These are phyloP conservation scores for Telfairia occidentalis DNA, from an alignment of 331 rosid species.

Conservation along the genomic window DNA sequence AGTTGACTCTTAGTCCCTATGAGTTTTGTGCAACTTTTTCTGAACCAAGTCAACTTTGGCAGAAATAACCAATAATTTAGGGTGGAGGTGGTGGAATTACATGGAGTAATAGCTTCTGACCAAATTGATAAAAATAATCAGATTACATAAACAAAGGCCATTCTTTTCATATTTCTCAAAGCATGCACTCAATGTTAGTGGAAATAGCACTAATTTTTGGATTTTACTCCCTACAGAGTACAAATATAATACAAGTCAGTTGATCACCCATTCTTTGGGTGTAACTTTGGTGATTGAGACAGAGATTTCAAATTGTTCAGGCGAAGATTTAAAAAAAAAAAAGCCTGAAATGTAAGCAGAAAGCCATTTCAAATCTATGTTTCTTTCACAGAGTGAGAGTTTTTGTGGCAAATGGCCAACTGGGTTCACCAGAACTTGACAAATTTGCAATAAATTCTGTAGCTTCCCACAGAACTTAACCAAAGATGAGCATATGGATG, in stretches of 20 bases:
- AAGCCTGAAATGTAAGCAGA: neutral
- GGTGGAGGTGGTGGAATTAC: neutral
- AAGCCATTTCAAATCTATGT: neutral
- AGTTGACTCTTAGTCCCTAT: slow-evolving; percentile 27
- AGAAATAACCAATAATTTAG: neutral
- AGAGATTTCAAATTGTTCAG: neutral
- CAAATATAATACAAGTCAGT: neutral
- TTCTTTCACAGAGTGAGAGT: neutral
- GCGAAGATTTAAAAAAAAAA: neutral
- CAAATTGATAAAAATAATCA: neutral
- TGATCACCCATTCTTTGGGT: neutral
- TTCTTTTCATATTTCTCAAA: slow-evolving; percentile 1
- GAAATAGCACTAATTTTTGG: slow-evolving; percentile 5
- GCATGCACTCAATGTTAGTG: neutral
- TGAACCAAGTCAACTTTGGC: slow-evolving; percentile 19
- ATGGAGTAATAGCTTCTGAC: neutral
- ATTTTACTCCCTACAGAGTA: neutral
- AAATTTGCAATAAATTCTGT: slow-evolving; percentile 8
- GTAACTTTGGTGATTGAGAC: neutral
- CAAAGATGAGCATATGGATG: slow-evolving; percentile 35
- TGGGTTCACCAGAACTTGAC: slow-evolving; percentile 1
- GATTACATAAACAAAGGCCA: neutral
- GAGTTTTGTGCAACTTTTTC: slow-evolving; percentile 4
- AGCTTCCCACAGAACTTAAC: slow-evolving; percentile 24
- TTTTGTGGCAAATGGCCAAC: slow-evolving; percentile 3